phyloP scores from a whole-genome alignment of 805 yeast species.

The Zygosaccharomyces pseudorouxii region DNA sequence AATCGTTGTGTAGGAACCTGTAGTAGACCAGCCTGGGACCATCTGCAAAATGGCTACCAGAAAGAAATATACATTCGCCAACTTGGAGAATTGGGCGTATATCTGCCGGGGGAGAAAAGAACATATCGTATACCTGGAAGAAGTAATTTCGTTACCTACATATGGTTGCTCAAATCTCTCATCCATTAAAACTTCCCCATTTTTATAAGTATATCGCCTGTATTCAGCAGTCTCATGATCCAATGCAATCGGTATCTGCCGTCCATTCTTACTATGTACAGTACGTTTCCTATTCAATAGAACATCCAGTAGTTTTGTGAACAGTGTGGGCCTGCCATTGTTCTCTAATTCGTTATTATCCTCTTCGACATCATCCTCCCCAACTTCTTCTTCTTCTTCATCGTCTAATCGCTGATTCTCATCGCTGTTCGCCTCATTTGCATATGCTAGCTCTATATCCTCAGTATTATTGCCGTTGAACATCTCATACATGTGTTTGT shows the following conservation, averaged over 20 bases:
- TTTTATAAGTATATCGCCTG: constrained; percentile 16
- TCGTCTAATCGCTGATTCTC: constrained; percentile 6
- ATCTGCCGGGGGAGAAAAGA: constrained; percentile 86
- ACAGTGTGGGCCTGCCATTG: constrained; percentile 3
- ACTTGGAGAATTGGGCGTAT: constrained; percentile 83
- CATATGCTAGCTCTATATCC: constrained; percentile 16
- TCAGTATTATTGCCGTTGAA: constrained; percentile 17
- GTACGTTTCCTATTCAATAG: constrained; percentile 44
- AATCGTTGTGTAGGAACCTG: constrained; percentile 92
- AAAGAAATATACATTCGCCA: constrained; percentile 89
- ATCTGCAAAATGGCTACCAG: constrained; percentile 87
- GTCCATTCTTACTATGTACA: constrained; percentile 61
- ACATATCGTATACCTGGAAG: constrained; percentile 77
- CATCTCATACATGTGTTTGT: constrained; percentile 30
- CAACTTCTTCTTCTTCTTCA: constrained; percentile 11
- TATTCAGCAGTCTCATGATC: constrained; percentile 34
- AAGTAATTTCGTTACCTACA: constrained; percentile 64
- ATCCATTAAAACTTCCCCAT: constrained; percentile 47
- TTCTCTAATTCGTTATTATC: constrained; percentile 4
- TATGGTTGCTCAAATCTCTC: constrained; percentile 61
- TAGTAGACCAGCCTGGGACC: constrained; percentile 97
- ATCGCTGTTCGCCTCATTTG: constrained; percentile 11
- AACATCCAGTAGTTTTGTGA: constrained; percentile 19
- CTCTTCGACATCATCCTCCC: constrained; percentile 7
- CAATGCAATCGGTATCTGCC: constrained; percentile 65